phyloP scores from a whole-genome alignment of 192 early-diverging fungal genomes.

The Radiomyces spectabilis region DNA sequence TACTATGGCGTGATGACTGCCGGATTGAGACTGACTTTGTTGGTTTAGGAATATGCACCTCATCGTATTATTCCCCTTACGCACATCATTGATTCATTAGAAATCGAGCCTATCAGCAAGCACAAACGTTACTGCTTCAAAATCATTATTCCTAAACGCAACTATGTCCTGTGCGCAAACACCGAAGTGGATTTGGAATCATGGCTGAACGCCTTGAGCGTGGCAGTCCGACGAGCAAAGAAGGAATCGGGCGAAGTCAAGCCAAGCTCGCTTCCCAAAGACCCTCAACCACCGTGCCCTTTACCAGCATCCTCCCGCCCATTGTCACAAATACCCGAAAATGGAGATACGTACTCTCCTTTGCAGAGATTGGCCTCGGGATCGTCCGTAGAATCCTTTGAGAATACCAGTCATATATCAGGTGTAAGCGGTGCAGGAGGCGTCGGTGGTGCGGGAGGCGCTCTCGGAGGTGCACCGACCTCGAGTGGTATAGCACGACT shows the following conservation, averaged over 20 bases:
- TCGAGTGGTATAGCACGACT: conserved; percentile 1
- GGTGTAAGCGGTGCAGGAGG: conserved; percentile 28
- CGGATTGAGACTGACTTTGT: neutral
- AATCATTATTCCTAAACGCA: conserved; percentile 45
- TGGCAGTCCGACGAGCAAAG: conserved; percentile 33
- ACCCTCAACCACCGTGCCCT: neutral
- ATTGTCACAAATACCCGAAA: conserved; percentile 6
- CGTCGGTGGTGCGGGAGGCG: conserved; percentile 28
- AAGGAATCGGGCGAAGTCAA: conserved; percentile 9
- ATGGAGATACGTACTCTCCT: neutral
- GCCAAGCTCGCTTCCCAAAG: neutral
- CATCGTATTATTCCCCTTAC: conserved; percentile 39
- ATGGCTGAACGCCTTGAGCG: conserved; percentile 44
- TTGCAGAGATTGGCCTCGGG: conserved; percentile 1
- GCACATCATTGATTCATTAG: conserved; percentile 43
- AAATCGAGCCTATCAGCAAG: conserved; percentile 46
- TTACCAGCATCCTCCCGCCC: neutral
- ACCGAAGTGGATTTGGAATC: conserved; percentile 34
- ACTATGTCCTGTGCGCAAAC: conserved; percentile 41
- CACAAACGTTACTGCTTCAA: conserved; percentile 44
- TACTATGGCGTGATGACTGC: too few species aligned
- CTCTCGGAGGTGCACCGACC: conserved; percentile 18
- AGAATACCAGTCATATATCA: conserved; percentile 23
- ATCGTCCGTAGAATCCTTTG: conserved; percentile 16
- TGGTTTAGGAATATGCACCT: conserved; percentile 41